Conservation (phyloP, 352 stramenopile genomes). For the Globisporangium splendens region DNA sequence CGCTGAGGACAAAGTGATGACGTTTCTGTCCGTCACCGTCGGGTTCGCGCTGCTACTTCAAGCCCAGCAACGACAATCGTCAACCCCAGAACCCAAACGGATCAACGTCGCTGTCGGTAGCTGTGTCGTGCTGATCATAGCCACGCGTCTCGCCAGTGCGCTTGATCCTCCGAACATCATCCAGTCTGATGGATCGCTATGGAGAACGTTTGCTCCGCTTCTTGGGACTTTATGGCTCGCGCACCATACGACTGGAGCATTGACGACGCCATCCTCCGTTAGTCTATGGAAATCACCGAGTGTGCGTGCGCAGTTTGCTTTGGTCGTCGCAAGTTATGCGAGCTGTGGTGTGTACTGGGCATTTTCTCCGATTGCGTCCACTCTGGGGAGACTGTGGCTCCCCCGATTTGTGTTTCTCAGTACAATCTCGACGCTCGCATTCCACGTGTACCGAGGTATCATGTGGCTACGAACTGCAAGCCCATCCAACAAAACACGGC, state of each 20-base stretch:
- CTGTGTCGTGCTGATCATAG: conserved; percentile 39
- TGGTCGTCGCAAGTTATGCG: conserved; percentile 21
- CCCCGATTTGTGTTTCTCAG: conserved; percentile 50
- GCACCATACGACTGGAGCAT: conserved; percentile 12
- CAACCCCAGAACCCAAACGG: background rate
- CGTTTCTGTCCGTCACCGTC: conserved; percentile 56
- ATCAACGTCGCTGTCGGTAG: background rate
- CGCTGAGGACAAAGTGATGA: conserved; percentile 63
- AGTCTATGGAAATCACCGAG: conserved; percentile 8
- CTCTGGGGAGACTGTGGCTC: conserved; percentile 50
- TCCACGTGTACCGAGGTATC: conserved; percentile 6
- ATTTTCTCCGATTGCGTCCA: conserved; percentile 27
- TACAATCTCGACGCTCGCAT: conserved; percentile 18
- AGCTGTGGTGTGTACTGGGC: conserved; percentile 50
- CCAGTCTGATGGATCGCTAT: conserved; percentile 33
- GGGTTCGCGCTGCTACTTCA: conserved; percentile 43
- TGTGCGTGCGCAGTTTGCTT: conserved; percentile 18
- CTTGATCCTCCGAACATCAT: conserved; percentile 72
- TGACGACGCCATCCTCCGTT: conserved; percentile 4
- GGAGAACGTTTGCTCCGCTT: conserved; percentile 36
- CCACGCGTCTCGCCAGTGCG: conserved; percentile 36
- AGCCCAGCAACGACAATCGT: conserved; percentile 15
- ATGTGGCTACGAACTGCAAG: background rate
- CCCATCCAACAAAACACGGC: background rate
- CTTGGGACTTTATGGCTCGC: conserved; percentile 18